Conservation (phyloP, 2,329 filamentous ascomycete genomes). For the Fusarium irregulare region DNA sequence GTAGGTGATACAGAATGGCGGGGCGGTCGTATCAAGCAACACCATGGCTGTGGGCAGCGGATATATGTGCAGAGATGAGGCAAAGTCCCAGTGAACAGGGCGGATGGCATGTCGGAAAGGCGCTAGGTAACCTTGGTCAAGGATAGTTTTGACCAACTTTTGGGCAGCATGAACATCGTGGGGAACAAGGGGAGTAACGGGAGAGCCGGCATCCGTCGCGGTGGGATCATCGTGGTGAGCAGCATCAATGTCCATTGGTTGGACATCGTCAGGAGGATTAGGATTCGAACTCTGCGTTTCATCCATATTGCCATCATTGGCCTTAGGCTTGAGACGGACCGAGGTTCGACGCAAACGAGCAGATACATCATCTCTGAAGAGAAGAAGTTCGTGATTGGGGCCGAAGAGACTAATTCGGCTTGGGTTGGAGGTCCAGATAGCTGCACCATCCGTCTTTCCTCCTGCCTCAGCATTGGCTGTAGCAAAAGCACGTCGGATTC, state of each 20-base stretch:
- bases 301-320: slow-evolving; percentile 51
- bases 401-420: slow-evolving; percentile 86
- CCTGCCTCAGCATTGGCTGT: slow-evolving; percentile 78
- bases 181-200: slow-evolving; percentile 54
- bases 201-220: slow-evolving; percentile 40
- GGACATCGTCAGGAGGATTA: slow-evolving; percentile 24
- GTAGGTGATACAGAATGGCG: slow-evolving; percentile 88
- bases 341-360: slow-evolving; percentile 80
- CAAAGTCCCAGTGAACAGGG: slow-evolving; percentile 92
- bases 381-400: slow-evolving; percentile 84
- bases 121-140: slow-evolving; percentile 89
- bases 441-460: slow-evolving; percentile 62
- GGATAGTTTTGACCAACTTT: slow-evolving; percentile 87
- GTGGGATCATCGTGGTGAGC: slow-evolving; percentile 38
- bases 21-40: slow-evolving; percentile 82
- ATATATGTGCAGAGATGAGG: slow-evolving; percentile 81
- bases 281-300: slow-evolving; percentile 36
- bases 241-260: slow-evolving; percentile 57
- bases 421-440: slow-evolving; percentile 91
- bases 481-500: slow-evolving; percentile 83
- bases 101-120: slow-evolving; percentile 85
- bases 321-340: slow-evolving; percentile 71
- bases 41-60: slow-evolving; percentile 87
- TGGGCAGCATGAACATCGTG: slow-evolving; percentile 71
- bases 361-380: slow-evolving; percentile 89